Base-by-base conservation (phyloP, 305 asterid genomes). In the Solanum hybrid region DNA sequence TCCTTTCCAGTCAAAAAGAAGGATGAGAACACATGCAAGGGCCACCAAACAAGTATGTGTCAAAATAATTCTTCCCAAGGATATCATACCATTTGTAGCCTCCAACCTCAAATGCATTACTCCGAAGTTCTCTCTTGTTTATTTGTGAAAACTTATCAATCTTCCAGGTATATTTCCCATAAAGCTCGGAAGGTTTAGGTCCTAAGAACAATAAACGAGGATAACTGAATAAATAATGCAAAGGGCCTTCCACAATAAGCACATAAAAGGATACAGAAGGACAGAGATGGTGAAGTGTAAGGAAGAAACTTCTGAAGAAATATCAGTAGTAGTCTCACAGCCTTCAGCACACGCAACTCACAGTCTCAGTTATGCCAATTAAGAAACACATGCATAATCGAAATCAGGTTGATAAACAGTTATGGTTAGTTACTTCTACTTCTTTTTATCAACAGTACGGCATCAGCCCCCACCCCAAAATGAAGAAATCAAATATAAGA, bases 91-190 rank as follows among this genome's bases (percentile, higher is more conserved):
- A 98, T 93, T 95, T 95, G 93, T 95, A 95, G 93, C 98, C 96
- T 87, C 99, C 99, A 92, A 94, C 97, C 92, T 96, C 99, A 94
- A 96, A 98, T 35, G 96, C 94, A 91, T 93, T 93, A 93, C 98
- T 96, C 91, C 97, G 95, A 76, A 95, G 98, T 91, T 98, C 99
- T 92, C 98, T 92, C 96, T 96, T 95, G 95, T 95, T 95, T 72
- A 95, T 94, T 92, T 95, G 97, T 77, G 98, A 95, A 90, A 96
- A 96, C 80, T 96, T 93, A 60, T 96, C 98, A 92, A 98, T 95
- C 93, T 96, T 98, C 99, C 99, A 98, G 29, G 98, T 96, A 92
- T 95, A 88, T 91, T 90, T 96, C 88, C 99, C 99, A 93, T 94
- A 96, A 86, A 98, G 93, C 75, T 94, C 96, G n/a, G 96, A 91